Evolutionary conservation across 441 rosid genomes (phyloP).

Genomic region (Syzygium syzygioides): DNA sequence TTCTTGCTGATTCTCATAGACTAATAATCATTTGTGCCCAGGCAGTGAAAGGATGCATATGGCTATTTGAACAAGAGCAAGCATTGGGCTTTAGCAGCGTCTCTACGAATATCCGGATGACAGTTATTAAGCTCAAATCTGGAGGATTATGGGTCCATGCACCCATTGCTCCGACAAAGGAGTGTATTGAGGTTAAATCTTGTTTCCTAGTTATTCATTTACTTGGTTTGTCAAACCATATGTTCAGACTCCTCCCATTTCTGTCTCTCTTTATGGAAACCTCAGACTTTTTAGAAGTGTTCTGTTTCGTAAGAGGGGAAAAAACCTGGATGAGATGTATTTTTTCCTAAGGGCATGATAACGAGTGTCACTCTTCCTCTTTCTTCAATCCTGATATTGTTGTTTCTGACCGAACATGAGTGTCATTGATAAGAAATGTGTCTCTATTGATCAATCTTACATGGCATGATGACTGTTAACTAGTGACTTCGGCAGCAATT

Average conservation of each 20-base stretch:
- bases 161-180: conserved; percentile 96
- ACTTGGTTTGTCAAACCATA: not conserved
- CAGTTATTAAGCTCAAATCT: conserved; percentile 88
- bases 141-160: conserved; percentile 99
- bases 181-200: conserved; percentile 71
- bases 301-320: not conserved
- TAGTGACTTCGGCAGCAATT: not conserved
- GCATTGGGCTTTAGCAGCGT: conserved; percentile 99
- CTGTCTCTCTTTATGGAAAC: not conserved
- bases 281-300: not conserved
- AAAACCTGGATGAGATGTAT: not conserved
- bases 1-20: not conserved
- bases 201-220: not conserved
- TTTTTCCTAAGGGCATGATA: not conserved
- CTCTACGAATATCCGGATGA: conserved; percentile 88
- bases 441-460: not conserved
- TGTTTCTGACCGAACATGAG: not conserved
- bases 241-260: not conserved
- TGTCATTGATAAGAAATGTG: not conserved
- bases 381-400: not conserved
- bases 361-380: not conserved
- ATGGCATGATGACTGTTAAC: not conserved
- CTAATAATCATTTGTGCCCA: conserved; percentile 9
- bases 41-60: conserved; percentile 81
- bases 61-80: conserved; percentile 98